Evolutionary conservation across 768 basidiomycete species (phyloP), one percentile per base, ranked within the genome.

Genomic region (Porpolomopsis calyptriformis): DNA sequence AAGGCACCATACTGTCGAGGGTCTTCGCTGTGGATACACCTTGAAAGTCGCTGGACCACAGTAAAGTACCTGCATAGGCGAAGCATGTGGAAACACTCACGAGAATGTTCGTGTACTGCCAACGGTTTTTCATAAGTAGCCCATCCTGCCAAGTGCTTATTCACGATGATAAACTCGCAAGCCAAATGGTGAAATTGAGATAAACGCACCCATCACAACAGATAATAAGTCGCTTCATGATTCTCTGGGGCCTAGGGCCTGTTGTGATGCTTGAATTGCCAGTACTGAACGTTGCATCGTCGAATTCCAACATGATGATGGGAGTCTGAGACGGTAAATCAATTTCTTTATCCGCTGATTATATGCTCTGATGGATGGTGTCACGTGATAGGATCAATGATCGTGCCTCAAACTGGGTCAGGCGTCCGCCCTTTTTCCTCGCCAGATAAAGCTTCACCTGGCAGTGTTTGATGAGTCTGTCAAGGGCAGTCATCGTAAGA

Each of bases 381-480:
- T n/a, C n/a, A n/a, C n/a, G n/a, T n/a, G n/a, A n/a, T n/a, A n/a
- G n/a, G n/a, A n/a, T n/a, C n/a, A n/a, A n/a, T n/a, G n/a, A n/a
- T n/a, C n/a, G n/a, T n/a, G n/a, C n/a, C n/a, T n/a, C n/a, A n/a
- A n/a, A n/a, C n/a, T n/a, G n/a, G n/a, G n/a, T n/a, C n/a, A n/a
- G n/a, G n/a, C n/a, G n/a, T n/a, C n/a, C n/a, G n/a, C n/a, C n/a
- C n/a, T n/a, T n/a, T n/a, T n/a, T n/a, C n/a, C n/a, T n/a, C n/a
- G n/a, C n/a, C n/a, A n/a, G n/a, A n/a, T n/a, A n/a, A n/a, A n/a
- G n/a, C 89, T 64, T 93, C 92, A 2, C 93, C 92, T 11, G 94
- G 94, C 1, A 94, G 82, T 85, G 19, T 97, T 97, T 56, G 86
- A 84, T 45, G 91, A 96, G 64, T 90, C 83, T 53, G 78, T 80